A percentile compares a stretch with the other conserved stretches of the same genome.
phyloP scores from a whole-genome alignment of 805 yeast genomes.

The Wickerhamiella nectarea region DNA sequence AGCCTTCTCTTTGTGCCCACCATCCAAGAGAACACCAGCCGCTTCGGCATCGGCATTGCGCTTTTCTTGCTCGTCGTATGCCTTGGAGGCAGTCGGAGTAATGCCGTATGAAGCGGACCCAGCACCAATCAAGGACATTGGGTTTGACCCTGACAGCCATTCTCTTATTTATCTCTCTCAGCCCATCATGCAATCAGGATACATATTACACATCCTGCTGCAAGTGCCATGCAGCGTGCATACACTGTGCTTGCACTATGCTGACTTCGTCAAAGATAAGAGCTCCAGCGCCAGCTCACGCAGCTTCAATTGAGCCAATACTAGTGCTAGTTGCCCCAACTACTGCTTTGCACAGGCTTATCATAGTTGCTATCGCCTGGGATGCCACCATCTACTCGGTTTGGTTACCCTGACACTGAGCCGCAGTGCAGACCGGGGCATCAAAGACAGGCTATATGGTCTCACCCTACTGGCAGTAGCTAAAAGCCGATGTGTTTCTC shows the following conservation, averaged over 20 bases:
- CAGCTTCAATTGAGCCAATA: no score
- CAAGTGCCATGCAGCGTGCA: background rate
- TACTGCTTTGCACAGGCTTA: no score
- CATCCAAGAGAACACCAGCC: background rate
- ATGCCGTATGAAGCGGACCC: background rate
- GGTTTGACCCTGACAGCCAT: no score
- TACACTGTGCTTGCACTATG: background rate
- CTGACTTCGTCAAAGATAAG: background rate
- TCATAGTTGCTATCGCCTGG: no score
- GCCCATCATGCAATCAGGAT: background rate
- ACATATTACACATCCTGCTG: background rate
- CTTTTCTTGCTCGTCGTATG: constrained; percentile 1
- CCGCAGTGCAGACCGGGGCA: no score
- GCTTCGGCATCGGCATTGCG: background rate
- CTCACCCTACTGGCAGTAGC: no score
- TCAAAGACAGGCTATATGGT: no score
- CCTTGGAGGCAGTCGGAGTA: background rate
- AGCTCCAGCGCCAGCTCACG: background rate
- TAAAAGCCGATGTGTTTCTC: no score
- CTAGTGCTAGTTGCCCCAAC: no score
- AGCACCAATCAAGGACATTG: background rate
- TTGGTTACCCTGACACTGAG: no score
- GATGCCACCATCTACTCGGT: no score
- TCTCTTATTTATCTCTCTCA: no score
- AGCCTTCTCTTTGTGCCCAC: constrained; percentile 11